Percentiles rank a stretch among this genome's conserved stretches.
Conservation (phyloP, 2,329 filamentous ascomycete species). For the Lachnellula cervina region DNA sequence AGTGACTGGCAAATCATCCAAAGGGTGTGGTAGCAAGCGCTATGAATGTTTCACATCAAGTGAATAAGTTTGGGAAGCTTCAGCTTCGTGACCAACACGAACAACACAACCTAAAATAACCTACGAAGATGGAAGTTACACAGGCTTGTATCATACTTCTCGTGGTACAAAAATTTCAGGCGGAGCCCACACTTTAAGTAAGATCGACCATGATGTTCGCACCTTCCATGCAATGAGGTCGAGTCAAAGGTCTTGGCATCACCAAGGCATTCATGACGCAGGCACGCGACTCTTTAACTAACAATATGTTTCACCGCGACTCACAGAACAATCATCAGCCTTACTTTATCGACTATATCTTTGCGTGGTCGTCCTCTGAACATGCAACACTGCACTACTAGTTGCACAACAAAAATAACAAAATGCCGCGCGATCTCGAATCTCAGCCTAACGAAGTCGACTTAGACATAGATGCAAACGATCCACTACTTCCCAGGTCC, state of each 20-base stretch:
- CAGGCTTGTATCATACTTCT: too few relatives aligned
- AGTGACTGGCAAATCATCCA: not conserved
- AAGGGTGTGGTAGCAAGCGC: not conserved
- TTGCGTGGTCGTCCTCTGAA: not conserved
- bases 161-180: not conserved
- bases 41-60: not conserved
- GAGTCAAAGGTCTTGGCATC: too few relatives aligned
- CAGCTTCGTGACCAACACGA: not conserved
- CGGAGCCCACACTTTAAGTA: not conserved
- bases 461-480: constrained; percentile 3
- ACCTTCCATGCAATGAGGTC: not conserved
- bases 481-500: constrained; percentile 15
- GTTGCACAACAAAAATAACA: not conserved
- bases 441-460: constrained; percentile 7
- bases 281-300: not conserved
- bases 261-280: too few relatives aligned
- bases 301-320: not conserved
- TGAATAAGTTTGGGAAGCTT: not conserved
- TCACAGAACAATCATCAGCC: not conserved
- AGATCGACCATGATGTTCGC: not conserved
- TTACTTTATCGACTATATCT: not conserved
- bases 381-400: constrained; percentile 6
- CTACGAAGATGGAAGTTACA: not conserved
- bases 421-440: constrained; percentile 10
- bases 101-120: not conserved